Percentiles rank a stretch among this genome's conserved stretches.
These are phyloP conservation scores for Sugiyamaella qingdaonensis DNA, from an alignment of 805 yeast species.

Conservation along the genomic window DNA sequence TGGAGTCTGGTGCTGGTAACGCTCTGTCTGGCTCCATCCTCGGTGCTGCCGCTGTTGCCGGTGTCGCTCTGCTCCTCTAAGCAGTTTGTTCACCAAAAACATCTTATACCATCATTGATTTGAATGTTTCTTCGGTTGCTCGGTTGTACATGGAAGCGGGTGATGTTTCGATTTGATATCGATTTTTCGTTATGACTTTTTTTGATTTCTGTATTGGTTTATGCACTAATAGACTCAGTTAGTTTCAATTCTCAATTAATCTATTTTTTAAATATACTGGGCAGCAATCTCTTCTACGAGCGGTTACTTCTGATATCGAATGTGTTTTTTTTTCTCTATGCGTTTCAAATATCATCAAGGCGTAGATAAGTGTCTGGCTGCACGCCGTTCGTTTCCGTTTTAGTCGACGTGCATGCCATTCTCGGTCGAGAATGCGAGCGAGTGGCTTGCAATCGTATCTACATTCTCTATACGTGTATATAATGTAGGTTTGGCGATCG, in stretches of 20 bases:
- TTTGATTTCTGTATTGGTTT: constrained; percentile 1
- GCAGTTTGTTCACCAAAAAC: neutral
- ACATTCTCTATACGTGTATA: too few relatives aligned
- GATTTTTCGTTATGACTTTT: constrained; percentile 2
- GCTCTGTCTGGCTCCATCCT: constrained; percentile 15
- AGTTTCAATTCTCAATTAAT: neutral
- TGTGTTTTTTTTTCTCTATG: too few relatives aligned
- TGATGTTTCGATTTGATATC: neutral
- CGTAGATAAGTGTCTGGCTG: too few relatives aligned
- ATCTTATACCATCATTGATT: neutral
- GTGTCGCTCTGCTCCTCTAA: constrained; percentile 24
- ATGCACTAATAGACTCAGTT: constrained; percentile 1
- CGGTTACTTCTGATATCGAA: too few relatives aligned
- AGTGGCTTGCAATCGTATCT: too few relatives aligned
- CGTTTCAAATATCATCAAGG: too few relatives aligned
- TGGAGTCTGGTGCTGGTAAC: constrained; percentile 23
- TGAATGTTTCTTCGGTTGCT: constrained; percentile 2
- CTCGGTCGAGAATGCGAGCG: too few relatives aligned
- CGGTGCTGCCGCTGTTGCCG: constrained; percentile 26
- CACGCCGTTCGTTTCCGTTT: too few relatives aligned
- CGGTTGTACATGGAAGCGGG: constrained; percentile 3
- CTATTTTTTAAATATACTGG: too few relatives aligned
- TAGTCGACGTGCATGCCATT: too few relatives aligned
- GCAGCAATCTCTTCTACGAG: too few relatives aligned
- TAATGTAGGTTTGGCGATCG: too few relatives aligned